Percentiles rank a stretch among this genome's conserved stretches.
phyloP scores from a whole-genome alignment of 192 early-diverging fungal species.

The Linnemannia exigua region DNA sequence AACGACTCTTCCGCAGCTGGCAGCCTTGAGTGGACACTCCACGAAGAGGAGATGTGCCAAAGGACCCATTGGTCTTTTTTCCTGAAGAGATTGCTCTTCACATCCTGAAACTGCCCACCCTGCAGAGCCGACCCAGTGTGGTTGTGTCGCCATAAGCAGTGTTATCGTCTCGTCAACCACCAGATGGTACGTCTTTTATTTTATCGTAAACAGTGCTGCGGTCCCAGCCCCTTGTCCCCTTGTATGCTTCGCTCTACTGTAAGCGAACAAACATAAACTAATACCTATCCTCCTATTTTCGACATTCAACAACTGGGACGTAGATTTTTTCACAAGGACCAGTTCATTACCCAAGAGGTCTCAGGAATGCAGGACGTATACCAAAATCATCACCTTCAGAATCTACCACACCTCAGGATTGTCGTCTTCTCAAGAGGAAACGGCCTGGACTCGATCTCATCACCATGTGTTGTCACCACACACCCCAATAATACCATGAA shows the following conservation, averaged over 20 bases:
- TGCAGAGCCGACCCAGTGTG: conserved; percentile 33
- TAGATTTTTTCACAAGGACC: conserved; percentile 33
- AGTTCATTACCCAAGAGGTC: conserved; percentile 40
- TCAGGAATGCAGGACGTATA: background rate
- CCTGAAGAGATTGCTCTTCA: conserved; percentile 48
- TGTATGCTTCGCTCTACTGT: too few species aligned
- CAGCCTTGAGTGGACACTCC: background rate
- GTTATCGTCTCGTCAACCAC: conserved; percentile 52
- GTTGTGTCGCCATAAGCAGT: conserved; percentile 39
- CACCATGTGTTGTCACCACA: conserved; percentile 46
- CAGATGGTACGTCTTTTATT: conserved; percentile 41
- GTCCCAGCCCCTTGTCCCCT: too few species aligned
- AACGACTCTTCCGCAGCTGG: background rate
- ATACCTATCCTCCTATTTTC: background rate
- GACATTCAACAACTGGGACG: conserved; percentile 25
- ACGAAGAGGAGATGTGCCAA: background rate
- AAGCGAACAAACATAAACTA: background rate
- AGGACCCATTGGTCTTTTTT: conserved; percentile 46
- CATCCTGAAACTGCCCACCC: conserved; percentile 39
- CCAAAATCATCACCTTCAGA: background rate
- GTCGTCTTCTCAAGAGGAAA: background rate
- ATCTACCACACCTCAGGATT: background rate
- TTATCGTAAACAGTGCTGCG: too few species aligned
- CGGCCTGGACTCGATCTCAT: conserved; percentile 18
- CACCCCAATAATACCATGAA: conserved; percentile 54